These are phyloP conservation scores for Colletotrichum sp. DNA, from an alignment of 2,329 filamentous ascomycete genomes.

Conservation along the genomic window DNA sequence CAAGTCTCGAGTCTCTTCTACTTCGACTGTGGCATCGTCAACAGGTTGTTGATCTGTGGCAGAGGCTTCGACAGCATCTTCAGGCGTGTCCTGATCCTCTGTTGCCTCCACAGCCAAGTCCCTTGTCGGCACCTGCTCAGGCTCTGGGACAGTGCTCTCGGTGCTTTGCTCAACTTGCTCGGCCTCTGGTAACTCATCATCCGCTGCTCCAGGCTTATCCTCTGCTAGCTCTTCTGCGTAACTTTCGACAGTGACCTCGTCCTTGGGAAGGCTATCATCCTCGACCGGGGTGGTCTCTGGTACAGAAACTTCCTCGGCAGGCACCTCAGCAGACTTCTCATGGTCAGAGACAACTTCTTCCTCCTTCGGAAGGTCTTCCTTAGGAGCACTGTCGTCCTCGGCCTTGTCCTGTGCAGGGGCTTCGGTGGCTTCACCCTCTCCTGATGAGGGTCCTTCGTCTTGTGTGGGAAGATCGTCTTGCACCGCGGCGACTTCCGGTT, in stretches of 20 bases:
- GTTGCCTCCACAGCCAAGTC: background rate
- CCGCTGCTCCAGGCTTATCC: background rate
- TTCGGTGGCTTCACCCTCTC: background rate
- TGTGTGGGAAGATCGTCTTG: background rate
- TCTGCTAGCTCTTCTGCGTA: background rate
- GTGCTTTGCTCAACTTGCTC: background rate
- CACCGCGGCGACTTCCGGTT: background rate
- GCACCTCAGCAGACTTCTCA: background rate
- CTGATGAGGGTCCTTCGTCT: background rate
- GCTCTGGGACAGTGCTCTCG: background rate
- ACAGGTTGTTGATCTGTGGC: background rate
- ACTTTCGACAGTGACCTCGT: background rate
- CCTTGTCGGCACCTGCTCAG: background rate
- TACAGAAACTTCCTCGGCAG: background rate
- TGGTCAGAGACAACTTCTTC: background rate
- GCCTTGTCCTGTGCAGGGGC: background rate
- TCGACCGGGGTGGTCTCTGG: background rate
- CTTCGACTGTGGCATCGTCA: background rate
- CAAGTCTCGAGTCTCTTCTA: background rate
- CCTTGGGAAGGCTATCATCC: background rate
- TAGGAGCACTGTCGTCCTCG: background rate
- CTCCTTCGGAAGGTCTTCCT: background rate
- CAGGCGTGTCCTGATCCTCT: background rate
- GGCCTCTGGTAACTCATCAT: background rate
- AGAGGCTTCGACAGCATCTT: background rate